Evolutionary conservation across 73 alveolate genomes (phyloP).

Genomic region (Paramecium sonneborni): DNA sequence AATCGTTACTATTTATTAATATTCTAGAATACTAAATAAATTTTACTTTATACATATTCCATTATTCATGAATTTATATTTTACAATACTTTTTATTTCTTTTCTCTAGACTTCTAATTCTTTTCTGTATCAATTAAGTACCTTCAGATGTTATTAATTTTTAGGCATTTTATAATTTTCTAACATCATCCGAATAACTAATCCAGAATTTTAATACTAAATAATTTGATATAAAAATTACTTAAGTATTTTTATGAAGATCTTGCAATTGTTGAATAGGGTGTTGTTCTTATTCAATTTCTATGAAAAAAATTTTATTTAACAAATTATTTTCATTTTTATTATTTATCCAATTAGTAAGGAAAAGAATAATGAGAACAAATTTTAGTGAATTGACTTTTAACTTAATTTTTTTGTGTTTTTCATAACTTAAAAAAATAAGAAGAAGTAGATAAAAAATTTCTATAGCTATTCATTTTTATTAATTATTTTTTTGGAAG

Average conservation of each 20-base stretch:
- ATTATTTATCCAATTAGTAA: background rate
- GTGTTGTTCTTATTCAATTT: background rate
- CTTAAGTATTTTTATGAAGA: conserved; percentile 11
- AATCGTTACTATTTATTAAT: conserved; percentile 33
- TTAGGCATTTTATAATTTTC: background rate
- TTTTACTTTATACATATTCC: conserved; percentile 54
- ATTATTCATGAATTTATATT: conserved; percentile 52
- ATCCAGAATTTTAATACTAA: conserved; percentile 21
- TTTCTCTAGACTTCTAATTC: background rate
- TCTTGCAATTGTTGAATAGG: background rate
- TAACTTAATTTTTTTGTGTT: background rate
- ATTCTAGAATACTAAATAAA: background rate
- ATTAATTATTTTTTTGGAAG: no score
- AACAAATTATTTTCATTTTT: background rate
- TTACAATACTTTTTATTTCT: background rate
- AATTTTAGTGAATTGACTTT: background rate
- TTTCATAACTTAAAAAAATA: no score
- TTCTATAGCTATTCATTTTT: no score
- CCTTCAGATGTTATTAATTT: conserved; percentile 31
- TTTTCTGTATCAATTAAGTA: background rate
- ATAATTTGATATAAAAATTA: background rate
- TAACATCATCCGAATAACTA: background rate
- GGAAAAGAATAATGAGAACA: no score
- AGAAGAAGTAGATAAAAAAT: no score
- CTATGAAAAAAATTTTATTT: background rate